phyloP scores from a whole-genome alignment of 805 yeast genomes.

The Scheffersomyces lignosus region DNA sequence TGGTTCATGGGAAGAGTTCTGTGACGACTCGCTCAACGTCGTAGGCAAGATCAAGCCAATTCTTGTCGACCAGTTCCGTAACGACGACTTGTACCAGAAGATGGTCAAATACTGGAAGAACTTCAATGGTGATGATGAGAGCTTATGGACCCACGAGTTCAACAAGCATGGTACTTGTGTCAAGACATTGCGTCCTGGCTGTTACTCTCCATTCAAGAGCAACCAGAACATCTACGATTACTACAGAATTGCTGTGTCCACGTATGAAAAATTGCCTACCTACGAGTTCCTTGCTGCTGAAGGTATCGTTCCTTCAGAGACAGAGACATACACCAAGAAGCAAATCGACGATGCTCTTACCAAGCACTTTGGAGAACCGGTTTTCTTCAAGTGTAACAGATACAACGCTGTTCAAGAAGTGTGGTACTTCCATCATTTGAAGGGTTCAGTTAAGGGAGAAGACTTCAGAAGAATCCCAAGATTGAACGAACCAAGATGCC shows the following conservation, averaged over 20 bases:
- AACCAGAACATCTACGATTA: conserved; percentile 65
- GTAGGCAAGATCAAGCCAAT: conserved; percentile 25
- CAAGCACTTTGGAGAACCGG: conserved; percentile 51
- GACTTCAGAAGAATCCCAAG: conserved; percentile 47
- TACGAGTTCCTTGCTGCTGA: conserved; percentile 62
- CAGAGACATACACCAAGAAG: conserved; percentile 54
- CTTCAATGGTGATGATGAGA: conserved; percentile 63
- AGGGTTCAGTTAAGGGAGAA: conserved; percentile 17
- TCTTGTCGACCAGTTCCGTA: conserved; percentile 38
- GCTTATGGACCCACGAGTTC: conserved; percentile 87
- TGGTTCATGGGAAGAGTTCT: conserved; percentile 78
- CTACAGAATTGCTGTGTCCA: conserved; percentile 56
- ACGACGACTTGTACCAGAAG: conserved; percentile 51
- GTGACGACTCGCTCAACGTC: conserved; percentile 50
- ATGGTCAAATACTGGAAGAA: conserved; percentile 74
- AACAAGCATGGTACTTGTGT: conserved; percentile 95
- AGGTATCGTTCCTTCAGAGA: conserved; percentile 68
- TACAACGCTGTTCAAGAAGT: conserved; percentile 34
- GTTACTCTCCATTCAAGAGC: conserved; percentile 49
- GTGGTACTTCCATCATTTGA: conserved; percentile 26
- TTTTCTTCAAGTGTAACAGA: conserved; percentile 60
- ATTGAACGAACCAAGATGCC: conserved; percentile 58
- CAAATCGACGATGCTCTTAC: conserved; percentile 55
- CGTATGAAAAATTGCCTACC: conserved; percentile 64
- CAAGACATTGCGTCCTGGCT: conserved; percentile 70